Base-by-base conservation (phyloP, 106 monocot species). In the Dioscorea alata region DNA sequence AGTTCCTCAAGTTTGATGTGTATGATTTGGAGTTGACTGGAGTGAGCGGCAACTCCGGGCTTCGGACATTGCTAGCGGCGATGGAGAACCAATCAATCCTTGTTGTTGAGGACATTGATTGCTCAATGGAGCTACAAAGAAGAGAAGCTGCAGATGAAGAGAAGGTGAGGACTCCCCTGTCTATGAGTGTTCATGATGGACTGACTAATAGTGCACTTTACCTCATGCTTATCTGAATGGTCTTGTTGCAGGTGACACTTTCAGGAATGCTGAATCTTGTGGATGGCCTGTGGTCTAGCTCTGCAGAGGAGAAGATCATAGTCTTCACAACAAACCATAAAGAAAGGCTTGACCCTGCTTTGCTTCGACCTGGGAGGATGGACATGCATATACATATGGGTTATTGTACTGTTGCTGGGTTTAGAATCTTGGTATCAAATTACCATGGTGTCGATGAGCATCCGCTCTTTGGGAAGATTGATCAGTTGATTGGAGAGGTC, bases 251-350 rank as follows among this genome's bases (percentile, higher is more conserved):
- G 28, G 68, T 75, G 57, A 67, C 75, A 20, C 78, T 78, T 0
- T 72, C 78, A 1, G 78, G 78, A 4, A 13, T 78, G 12, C 53
- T 78, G 12, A 78, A 78, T 34, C 60, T 60, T 13, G 21, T 72
- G 8, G 78, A 78, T 25, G 78, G 78, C n/a, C 32, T 78, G n/a
- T 78, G 78, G 78, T 78, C 78, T 10, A 31, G 66, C 32, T 72
- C 66, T 16, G 71, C 65, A 4, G 72, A 67, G 18, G 78, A 71
- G 60, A 48, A 61, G 61, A 71, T 78, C 49, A 71, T 78, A 20
- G 78, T 78, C 32, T 66, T 78, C 49, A 78, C 71, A 2, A 78
- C 78, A 12, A 78, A 78, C 67, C 57, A 72, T 18, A 66, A 60
- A 59, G 78, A 78, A 17, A 24, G 60, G 60, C 71, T 78, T 8